Evolutionary conservation across 306 rosid genomes (phyloP), one percentile per base, ranked within the genome.

Genomic region (Fagus sylvatica): DNA sequence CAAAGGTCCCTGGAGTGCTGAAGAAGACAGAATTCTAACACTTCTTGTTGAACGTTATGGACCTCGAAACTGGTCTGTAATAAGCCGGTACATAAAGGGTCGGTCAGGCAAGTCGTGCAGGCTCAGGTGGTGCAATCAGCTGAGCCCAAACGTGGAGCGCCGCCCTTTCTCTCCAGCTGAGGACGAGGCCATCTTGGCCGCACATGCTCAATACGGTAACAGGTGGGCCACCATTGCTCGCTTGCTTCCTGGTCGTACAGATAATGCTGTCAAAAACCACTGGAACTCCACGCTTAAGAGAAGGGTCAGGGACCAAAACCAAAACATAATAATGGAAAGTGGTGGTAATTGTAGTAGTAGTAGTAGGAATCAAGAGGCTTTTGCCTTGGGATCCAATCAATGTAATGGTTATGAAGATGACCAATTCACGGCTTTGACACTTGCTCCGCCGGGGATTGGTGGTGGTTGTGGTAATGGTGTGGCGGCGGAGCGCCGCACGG

Each of bases 141-240:
- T 96, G 13, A 88, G 99, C 69, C 99, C 99, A 2, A 72, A 74
- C 62, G 99, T 96, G 10, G 85, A 96, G 77, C 99, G 91, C 87
- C 88, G 93, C 0, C 96, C 99, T 0, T 96, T 96, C 51, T 91
- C 99, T 0, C 72, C 83, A 1, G 85, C 91, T 2, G 99, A 96
- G 87, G 99, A 93, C 46, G 87, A 90, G 2, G 72, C 96, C 54
- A 96, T 96, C 59, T 54, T 91, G 19, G 92, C 91, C 0, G 99
- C 99, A 0, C 99, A 93, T 12, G 84, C 88, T 17, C 91, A 78
- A 60, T 89, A 85, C 71, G 98, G 99, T 0, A 96, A 96, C 87
- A 75, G 98, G 41, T 96, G 99, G 99, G 98, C 99, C 79, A 90
- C 98, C 83, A 96, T 96, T 71, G 99, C 99, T 5, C 84, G 98